Evolutionary conservation across 768 basidiomycete genomes (phyloP).

Genomic region (Serendipita indica): DNA sequence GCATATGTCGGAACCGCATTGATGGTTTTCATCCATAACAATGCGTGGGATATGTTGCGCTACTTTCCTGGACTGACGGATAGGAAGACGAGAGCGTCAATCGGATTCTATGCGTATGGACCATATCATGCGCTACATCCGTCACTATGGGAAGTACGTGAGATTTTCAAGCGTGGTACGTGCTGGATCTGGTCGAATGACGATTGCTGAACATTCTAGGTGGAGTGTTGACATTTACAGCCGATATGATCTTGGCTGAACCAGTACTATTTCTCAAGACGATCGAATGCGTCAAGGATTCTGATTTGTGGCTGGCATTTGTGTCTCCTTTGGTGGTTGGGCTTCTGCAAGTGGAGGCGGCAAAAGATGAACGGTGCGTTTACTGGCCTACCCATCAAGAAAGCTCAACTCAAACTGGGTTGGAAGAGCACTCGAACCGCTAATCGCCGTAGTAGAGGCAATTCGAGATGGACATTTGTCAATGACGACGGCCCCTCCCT

Average conservation of each 20-base stretch:
- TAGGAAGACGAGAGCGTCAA: not conserved
- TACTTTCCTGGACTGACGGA: not conserved
- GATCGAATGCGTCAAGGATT: not conserved
- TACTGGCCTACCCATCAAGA: not conserved
- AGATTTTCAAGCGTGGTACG: constrained; percentile 6
- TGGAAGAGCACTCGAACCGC: not conserved
- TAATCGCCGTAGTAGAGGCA: not conserved
- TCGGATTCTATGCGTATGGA: constrained; percentile 5
- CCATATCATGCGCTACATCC: not conserved
- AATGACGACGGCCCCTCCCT: not conserved
- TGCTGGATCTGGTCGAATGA: not conserved
- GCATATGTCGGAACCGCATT: not conserved
- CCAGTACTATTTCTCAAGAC: not conserved
- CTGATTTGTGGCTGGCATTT: not conserved
- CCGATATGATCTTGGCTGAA: not conserved
- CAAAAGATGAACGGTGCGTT: no score
- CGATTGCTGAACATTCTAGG: not conserved
- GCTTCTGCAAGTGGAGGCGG: not conserved
- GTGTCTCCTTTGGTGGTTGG: constrained; percentile 3
- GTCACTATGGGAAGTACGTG: not conserved
- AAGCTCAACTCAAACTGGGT: not conserved
- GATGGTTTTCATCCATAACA: constrained; percentile 8
- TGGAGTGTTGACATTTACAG: constrained; percentile 3
- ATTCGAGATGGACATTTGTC: not conserved
- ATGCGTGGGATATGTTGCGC: not conserved